phyloP scores from a whole-genome alignment of 306 rosid species.

The Pterocarpus macrocarpus region DNA sequence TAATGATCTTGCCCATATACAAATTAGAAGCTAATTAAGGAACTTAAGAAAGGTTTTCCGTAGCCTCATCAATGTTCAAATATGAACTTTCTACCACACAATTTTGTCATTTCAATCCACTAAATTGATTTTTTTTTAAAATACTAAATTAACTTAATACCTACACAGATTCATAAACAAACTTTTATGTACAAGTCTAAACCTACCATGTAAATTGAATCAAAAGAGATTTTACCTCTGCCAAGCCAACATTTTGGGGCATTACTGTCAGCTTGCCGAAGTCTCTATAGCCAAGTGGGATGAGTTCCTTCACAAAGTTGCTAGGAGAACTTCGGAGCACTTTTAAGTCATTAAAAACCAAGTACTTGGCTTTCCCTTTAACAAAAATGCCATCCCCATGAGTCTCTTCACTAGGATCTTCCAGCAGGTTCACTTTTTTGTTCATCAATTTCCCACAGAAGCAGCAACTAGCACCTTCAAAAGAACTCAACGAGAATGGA shows the following conservation, averaged over 20 bases:
- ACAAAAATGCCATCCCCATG: too few relatives aligned
- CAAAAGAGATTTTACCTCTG: slow-evolving; percentile 14
- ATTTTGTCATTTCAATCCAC: neutral
- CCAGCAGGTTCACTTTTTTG: neutral
- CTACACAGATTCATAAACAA: too few relatives aligned
- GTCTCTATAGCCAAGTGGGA: slow-evolving; percentile 4
- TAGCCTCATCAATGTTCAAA: neutral
- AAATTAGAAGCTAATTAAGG: neutral
- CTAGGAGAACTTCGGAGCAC: too few relatives aligned
- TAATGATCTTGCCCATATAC: neutral
- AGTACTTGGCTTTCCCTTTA: too few relatives aligned
- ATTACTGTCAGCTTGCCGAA: slow-evolving; percentile 3
- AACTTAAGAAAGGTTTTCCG: neutral
- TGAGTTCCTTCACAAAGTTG: neutral
- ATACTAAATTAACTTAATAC: too few relatives aligned
- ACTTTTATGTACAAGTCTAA: too few relatives aligned
- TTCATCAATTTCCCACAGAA: neutral
- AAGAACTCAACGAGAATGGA: slow-evolving; percentile 6
- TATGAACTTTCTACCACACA: neutral
- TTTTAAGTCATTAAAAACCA: too few relatives aligned
- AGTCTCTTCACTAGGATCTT: neutral
- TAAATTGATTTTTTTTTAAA: neutral
- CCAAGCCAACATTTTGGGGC: slow-evolving; percentile 1
- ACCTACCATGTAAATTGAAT: neutral
- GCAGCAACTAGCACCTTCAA: neutral